Percentiles rank a stretch among this genome's conserved stretches.
phyloP scores from a whole-genome alignment of 2,329 filamentous ascomycete genomes.

The Botrytis galanthina region DNA sequence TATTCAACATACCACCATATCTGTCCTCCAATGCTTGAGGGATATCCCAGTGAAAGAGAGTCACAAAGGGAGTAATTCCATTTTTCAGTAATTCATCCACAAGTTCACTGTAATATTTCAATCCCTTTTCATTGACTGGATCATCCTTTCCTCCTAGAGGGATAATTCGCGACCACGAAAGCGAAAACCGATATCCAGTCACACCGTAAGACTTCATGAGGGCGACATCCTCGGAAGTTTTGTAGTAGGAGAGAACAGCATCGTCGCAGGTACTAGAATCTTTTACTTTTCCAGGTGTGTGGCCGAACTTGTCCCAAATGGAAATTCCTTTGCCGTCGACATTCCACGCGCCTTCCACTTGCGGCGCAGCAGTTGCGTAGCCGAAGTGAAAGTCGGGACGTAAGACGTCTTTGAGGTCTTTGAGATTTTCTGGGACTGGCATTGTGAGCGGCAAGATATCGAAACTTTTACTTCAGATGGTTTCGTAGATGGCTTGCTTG shows the following conservation, averaged over 20 bases:
- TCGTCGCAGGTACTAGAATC: slow-evolving; percentile 70
- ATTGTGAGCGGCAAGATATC: not conserved
- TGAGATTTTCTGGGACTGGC: slow-evolving; percentile 10
- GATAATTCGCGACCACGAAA: slow-evolving; percentile 81
- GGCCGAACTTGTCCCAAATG: slow-evolving; percentile 85
- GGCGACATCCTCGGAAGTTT: slow-evolving; percentile 69
- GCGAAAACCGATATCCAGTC: slow-evolving; percentile 75
- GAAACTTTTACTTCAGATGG: not conserved
- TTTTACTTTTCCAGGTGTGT: slow-evolving; percentile 75
- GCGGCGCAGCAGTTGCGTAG: slow-evolving; percentile 78
- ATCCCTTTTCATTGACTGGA: slow-evolving; percentile 72
- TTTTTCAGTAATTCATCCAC: slow-evolving; percentile 73
- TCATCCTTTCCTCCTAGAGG: slow-evolving; percentile 77
- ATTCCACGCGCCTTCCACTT: slow-evolving; percentile 73
- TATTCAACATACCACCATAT: slow-evolving; percentile 77
- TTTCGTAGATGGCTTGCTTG: not conserved
- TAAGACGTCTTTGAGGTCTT: slow-evolving; percentile 50
- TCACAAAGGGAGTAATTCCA: slow-evolving; percentile 76
- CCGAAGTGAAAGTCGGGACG: slow-evolving; percentile 72
- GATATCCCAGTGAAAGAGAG: slow-evolving; percentile 83
- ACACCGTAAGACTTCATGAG: slow-evolving; percentile 71
- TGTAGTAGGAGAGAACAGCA: slow-evolving; percentile 83
- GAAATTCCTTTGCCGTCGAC: slow-evolving; percentile 74
- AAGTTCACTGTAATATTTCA: slow-evolving; percentile 74
- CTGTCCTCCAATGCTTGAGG: slow-evolving; percentile 75